Conservation (phyloP, 2,329 filamentous ascomycete genomes). For the Botrytis elliptica region DNA sequence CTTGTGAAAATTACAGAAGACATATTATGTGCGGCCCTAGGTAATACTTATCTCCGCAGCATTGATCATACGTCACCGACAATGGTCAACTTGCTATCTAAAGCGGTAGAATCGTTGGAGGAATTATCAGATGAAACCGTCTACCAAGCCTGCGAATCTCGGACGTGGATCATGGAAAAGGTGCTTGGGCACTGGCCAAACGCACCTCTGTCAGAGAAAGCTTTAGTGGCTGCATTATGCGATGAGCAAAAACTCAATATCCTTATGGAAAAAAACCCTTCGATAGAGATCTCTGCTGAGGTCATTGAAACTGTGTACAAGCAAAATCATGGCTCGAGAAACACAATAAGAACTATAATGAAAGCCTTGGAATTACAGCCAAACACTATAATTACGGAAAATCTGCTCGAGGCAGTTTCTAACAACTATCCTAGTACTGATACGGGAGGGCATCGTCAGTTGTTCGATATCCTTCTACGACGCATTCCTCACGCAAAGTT, state of each 20-base stretch:
- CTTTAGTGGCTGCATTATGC: not conserved
- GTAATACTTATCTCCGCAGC: not conserved
- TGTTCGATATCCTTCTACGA: not conserved
- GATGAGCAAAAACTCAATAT: not conserved
- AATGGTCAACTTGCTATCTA: not conserved
- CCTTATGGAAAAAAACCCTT: not conserved
- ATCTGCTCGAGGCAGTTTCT: not conserved
- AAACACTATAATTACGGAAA: not conserved
- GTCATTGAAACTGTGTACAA: not conserved
- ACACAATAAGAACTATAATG: not conserved
- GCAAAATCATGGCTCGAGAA: rapidly evolving
- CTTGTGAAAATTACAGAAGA: not conserved
- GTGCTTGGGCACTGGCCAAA: not conserved
- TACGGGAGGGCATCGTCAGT: not conserved
- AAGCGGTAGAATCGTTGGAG: not conserved
- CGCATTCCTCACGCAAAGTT: not conserved
- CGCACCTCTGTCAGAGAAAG: not conserved
- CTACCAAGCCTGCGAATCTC: not conserved
- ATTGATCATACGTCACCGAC: not conserved
- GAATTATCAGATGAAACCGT: not conserved
- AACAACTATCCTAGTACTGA: rapidly evolving
- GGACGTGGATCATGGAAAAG: not conserved
- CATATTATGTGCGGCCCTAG: not conserved
- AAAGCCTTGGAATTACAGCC: not conserved
- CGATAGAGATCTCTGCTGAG: not conserved